These are phyloP conservation scores for Zizania latifolia DNA, from an alignment of 176 grass and related monocot species.

Conservation along the genomic window DNA sequence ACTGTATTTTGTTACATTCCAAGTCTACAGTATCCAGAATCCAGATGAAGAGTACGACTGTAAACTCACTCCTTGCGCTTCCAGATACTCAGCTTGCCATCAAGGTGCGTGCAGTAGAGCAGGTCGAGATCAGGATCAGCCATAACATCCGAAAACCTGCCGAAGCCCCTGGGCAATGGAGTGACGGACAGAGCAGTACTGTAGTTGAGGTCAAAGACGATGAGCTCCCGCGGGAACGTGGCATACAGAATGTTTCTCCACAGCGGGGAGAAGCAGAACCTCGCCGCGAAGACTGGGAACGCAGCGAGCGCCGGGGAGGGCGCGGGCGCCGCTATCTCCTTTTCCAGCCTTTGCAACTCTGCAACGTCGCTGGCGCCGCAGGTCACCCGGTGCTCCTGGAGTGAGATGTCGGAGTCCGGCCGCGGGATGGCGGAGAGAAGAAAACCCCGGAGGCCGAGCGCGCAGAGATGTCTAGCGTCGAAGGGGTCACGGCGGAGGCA, in stretches of 20 bases:
- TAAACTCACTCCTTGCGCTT: conserved; percentile 73
- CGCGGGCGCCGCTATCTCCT: conserved; percentile 47
- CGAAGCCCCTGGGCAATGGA: conserved; percentile 58
- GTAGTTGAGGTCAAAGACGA: conserved; percentile 84
- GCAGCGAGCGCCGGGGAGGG: conserved; percentile 60
- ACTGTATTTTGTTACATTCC: background rate
- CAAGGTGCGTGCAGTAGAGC: conserved; percentile 76
- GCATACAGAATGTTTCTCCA: conserved; percentile 68
- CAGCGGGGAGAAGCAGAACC: conserved; percentile 68
- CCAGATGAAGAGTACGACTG: background rate
- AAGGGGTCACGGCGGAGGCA: conserved; percentile 87
- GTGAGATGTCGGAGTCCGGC: conserved; percentile 48
- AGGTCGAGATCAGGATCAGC: conserved; percentile 68
- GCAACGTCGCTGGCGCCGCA: conserved; percentile 44
- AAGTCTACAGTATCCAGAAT: conserved; percentile 9
- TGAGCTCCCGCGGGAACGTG: conserved; percentile 66
- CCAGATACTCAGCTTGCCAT: conserved; percentile 91
- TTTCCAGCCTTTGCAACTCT: conserved; percentile 80
- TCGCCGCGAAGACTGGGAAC: conserved; percentile 51
- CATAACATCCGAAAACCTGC: conserved; percentile 80
- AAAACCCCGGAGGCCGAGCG: conserved; percentile 72
- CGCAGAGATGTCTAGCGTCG: conserved; percentile 74
- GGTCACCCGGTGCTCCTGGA: conserved; percentile 63
- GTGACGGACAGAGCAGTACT: conserved; percentile 56
- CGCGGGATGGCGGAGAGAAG: conserved; percentile 66